Evolutionary conservation across 768 basidiomycete species (phyloP).

Genomic region (Auricularia sp.): DNA sequence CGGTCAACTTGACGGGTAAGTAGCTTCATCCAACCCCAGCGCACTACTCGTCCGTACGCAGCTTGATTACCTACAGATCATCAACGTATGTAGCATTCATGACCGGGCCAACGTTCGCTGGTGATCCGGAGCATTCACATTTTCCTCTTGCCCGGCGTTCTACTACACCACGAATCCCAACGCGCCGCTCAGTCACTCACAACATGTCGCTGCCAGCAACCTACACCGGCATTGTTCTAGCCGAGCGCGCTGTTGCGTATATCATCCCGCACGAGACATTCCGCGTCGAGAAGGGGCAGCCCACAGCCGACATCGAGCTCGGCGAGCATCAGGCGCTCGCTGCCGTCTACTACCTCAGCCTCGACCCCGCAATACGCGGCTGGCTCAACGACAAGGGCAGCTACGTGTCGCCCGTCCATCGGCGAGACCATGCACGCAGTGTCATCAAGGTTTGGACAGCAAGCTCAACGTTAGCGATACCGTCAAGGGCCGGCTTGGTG

Average conservation of each 20-base stretch:
- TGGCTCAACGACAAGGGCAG: slow-evolving; percentile 67
- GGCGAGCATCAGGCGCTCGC: slow-evolving; percentile 49
- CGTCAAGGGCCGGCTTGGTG: slow-evolving; percentile 55
- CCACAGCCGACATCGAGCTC: slow-evolving; percentile 13
- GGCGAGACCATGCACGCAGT: slow-evolving; percentile 66
- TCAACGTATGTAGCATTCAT: too few species aligned
- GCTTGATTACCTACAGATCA: too few species aligned
- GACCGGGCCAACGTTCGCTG: too few species aligned
- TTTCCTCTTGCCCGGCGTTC: too few species aligned
- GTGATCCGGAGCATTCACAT: too few species aligned
- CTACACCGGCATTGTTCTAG: slow-evolving; percentile 65
- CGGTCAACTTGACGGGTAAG: too few species aligned
- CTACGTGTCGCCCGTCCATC: slow-evolving; percentile 62
- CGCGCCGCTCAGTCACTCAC: too few species aligned
- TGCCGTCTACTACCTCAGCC: slow-evolving; percentile 61
- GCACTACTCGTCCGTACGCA: too few species aligned
- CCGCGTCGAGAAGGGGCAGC: slow-evolving; percentile 27
- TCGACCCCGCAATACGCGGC: slow-evolving; percentile 85
- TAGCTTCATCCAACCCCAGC: too few species aligned
- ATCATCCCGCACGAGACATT: slow-evolving; percentile 65
- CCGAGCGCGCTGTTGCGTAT: slow-evolving; percentile 56
- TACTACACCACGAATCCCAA: too few species aligned
- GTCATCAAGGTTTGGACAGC: slow-evolving; percentile 54
- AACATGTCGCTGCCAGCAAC: slow-evolving; percentile 10
- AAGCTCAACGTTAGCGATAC: slow-evolving; percentile 54